Evolutionary conservation across 1,139 yeast species (phyloP), one percentile per base, ranked within the genome.

Genomic region (Nakaseomyces sp.): DNA sequence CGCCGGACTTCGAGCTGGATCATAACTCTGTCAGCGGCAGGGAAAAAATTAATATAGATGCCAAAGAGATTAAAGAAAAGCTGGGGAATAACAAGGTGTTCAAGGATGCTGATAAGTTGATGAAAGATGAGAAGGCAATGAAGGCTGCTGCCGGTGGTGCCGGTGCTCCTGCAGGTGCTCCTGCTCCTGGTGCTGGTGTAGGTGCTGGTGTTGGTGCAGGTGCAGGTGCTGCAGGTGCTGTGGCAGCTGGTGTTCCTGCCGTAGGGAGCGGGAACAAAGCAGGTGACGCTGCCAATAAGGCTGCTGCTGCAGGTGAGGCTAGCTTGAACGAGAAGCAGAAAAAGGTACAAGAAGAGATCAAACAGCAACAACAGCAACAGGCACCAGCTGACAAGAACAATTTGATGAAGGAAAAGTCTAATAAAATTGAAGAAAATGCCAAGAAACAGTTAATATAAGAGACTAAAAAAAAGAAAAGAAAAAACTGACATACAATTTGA

Each of bases 1-100:
- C 54, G 9, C 46, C 57, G 1, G 43, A 46, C 22, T 52, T 49
- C 43, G 63, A 56, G 45, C 49, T 61, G 41, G 64, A 58, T 32
- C 45, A 42, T 12, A 32, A 45, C 16, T 18, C 38, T 40, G n/a
- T n/a, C n/a, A n/a, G n/a, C n/a, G n/a, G n/a, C n/a, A 12, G 37
- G 9, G 26, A 24, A 13, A 18, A 43, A 35, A 10, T 19, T 26
- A 18, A 24, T 35, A 29, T 26, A 16, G 39, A 30, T 3, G 36
- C 33, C 22, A 30, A 18, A 45, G 42, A 12, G 40, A 38, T 4
- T 33, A 31, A 16, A 37, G 39, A 26, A 39, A 31, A 13, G 40
- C 36, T 16, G 41, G 41, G n/a, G 41, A 35, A 18, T 10, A 36
- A 25, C 18, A 32, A 33, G 15, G 16, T 41, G 33, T 18, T 18